Evolutionary conservation across 495 filamentous ascomycete genomes (phyloP).

Genomic region (Tuber umbilicatum): DNA sequence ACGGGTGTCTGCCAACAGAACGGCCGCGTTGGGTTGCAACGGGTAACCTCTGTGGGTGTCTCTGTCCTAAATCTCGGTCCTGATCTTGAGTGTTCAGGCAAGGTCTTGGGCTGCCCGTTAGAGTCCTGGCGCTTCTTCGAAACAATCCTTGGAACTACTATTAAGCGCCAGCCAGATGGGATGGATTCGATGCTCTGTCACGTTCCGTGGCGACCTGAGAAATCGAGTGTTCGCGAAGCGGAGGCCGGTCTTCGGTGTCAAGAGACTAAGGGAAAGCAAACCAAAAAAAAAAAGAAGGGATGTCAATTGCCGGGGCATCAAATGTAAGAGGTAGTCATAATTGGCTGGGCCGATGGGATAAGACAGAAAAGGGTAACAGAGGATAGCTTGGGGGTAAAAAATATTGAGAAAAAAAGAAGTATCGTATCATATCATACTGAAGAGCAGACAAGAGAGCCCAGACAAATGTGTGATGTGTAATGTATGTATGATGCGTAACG

Average conservation of each 20-base stretch:
- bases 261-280: constrained; percentile 1
- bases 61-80: neutral
- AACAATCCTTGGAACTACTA: constrained; percentile 36
- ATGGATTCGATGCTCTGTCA: constrained; percentile 30
- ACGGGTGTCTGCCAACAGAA: constrained; percentile 3
- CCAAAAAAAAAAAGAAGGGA: constrained; percentile 7
- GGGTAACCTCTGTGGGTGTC: neutral
- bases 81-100: neutral
- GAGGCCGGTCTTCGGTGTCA: neutral
- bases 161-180: constrained; percentile 41
- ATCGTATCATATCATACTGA: no score
- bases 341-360: constrained; percentile 16
- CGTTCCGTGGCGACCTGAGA: constrained; percentile 31
- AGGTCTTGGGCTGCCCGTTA: constrained; percentile 29
- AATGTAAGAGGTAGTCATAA: constrained; percentile 13
- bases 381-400: neutral
- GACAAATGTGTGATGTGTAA: constrained; percentile 20
- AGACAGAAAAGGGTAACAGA: neutral
- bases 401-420: neutral
- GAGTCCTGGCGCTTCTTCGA: constrained; percentile 39
- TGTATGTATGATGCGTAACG: constrained; percentile 26
- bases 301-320: constrained; percentile 28
- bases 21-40: constrained; percentile 4
- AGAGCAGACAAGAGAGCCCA: neutral
- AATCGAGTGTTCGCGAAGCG: neutral